Percentiles rank a stretch among this genome's conserved stretches.
Evolutionary conservation across 306 rosid genomes (phyloP).

Genomic region (Morella rubra): DNA sequence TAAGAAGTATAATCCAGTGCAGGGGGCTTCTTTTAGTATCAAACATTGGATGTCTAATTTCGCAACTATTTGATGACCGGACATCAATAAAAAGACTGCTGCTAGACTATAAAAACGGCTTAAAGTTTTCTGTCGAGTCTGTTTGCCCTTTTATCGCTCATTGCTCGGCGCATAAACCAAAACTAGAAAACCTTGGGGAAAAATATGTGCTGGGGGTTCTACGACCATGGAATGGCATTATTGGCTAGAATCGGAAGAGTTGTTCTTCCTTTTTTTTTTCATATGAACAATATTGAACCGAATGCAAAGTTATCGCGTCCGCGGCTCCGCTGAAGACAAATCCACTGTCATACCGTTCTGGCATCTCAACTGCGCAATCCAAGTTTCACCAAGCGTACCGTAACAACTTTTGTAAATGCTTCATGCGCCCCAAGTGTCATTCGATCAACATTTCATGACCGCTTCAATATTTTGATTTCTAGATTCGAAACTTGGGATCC

Average conservation of each 20-base stretch:
- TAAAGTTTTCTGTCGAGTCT: background rate
- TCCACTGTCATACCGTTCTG: too few species aligned
- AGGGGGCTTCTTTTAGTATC: background rate
- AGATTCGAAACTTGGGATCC: background rate
- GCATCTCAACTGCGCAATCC: background rate
- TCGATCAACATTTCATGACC: background rate
- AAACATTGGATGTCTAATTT: background rate
- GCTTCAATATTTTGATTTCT: background rate
- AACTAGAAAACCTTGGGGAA: background rate
- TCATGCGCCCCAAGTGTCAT: background rate
- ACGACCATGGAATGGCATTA: background rate
- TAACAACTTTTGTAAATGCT: background rate
- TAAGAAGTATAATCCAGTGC: background rate
- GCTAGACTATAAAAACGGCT: background rate
- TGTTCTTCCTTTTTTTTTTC: too few species aligned
- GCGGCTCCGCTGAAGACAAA: too few species aligned
- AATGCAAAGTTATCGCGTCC: background rate
- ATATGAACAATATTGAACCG: background rate
- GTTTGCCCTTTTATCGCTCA: background rate
- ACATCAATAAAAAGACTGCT: background rate
- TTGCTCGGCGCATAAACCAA: background rate
- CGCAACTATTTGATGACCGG: background rate
- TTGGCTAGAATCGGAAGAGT: background rate
- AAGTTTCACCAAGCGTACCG: background rate
- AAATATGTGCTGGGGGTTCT: background rate